Evolutionary conservation across 768 basidiomycete genomes (phyloP), one percentile per base, ranked within the genome.

Genomic region (Boletus speciosus): DNA sequence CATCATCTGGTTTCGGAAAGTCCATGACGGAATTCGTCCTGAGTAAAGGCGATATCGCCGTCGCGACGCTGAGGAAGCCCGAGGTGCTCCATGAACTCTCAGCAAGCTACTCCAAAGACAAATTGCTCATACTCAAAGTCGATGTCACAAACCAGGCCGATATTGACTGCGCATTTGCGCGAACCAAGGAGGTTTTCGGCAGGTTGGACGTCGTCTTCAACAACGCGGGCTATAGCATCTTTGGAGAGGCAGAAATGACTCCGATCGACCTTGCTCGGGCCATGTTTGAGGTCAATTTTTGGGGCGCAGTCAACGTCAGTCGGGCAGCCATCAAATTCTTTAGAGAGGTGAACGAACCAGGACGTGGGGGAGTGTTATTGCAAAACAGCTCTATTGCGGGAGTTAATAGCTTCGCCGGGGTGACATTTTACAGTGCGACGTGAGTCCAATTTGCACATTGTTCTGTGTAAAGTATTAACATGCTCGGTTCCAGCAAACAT

Each of bases 51-150:
- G 73, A 75, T 46, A 70, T 61, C 14, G 76, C 61, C 37, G 68
- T 77, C 45, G 77, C 79, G 6, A 77, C 78, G 19, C 64, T 75
- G 37, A 72, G 78, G 42, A 72, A 64, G 35, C 76, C 77, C 2
- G 69, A 60, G 19, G 39, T 48, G 6, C 64, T 65, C 35, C 35
- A 49, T 11, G 37, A 56, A 0, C 54, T 59, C 32, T 38, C 46
- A 1, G 23, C 37, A 14, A 21, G 2, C 15, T 48, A 62, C 27
- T n/a, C 60, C 12, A 27, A 42, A 35, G 50, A 57, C 14, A 54
- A 11, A n/a, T 23, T 65, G 9, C 60, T 64, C 47, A 51, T 62
- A 2, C 31, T 59, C 46, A 38, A 51, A 36, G 40, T 65, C 7
- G 55, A 65, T 6, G 54, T 64, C 7, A 54, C 44, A 15, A 56